phyloP scores from a whole-genome alignment of 805 yeast genomes.

The Ascoidea asiatica region DNA sequence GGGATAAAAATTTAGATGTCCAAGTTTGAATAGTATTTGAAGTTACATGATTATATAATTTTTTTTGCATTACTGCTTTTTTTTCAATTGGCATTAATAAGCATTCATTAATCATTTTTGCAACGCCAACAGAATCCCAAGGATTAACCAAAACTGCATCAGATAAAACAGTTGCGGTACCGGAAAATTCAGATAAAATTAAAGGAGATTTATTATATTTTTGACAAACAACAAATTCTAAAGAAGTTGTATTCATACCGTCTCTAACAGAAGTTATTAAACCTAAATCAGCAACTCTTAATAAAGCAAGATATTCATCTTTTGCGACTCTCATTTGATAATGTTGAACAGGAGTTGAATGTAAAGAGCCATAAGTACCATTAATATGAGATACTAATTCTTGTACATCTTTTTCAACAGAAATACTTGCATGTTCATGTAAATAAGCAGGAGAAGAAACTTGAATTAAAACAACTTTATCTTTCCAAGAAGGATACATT shows the following conservation, averaged over 20 bases:
- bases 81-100: conserved; percentile 38
- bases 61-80: conserved; percentile 31
- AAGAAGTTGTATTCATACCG: conserved; percentile 91
- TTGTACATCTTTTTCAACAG: conserved; percentile 63
- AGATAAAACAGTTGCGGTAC: conserved; percentile 58
- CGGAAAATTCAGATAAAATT: conserved; percentile 86
- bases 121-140: conserved; percentile 92
- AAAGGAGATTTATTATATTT: conserved; percentile 59
- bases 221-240: conserved; percentile 85
- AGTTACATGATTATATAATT: conserved; percentile 50
- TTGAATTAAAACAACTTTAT: conserved; percentile 78
- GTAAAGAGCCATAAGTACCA: conserved; percentile 69
- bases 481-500: conserved; percentile 88
- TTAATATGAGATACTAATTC: conserved; percentile 77
- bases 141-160: conserved; percentile 85
- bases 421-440: conserved; percentile 22
- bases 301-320: conserved; percentile 78
- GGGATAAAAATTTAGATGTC: conserved; percentile 50
- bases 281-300: conserved; percentile 84
- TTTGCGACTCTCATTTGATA: conserved; percentile 81
- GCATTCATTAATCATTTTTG: conserved; percentile 65
- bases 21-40: conserved; percentile 69
- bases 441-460: conserved; percentile 71
- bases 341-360: conserved; percentile 82
- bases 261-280: conserved; percentile 85